Percentiles rank a stretch among this genome's conserved stretches.
phyloP scores from a whole-genome alignment of 768 basidiomycete genomes.

The Pleurotus pulmonarius region DNA sequence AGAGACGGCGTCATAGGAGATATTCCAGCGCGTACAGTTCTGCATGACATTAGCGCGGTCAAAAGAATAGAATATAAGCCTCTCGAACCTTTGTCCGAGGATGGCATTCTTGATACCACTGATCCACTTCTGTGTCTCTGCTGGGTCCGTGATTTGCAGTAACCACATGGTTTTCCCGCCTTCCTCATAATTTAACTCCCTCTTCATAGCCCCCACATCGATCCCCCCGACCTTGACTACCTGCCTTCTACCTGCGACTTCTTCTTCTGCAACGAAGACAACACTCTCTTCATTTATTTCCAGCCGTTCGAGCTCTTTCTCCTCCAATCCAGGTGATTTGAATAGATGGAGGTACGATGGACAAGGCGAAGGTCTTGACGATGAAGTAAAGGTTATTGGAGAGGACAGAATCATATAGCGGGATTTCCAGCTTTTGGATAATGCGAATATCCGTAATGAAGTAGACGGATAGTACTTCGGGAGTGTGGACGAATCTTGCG shows the following conservation, averaged over 20 bases:
- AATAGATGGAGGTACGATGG: conserved; percentile 71
- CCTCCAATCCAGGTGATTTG: conserved; percentile 54
- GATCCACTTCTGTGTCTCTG: conserved; percentile 75
- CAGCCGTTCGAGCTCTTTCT: conserved; percentile 69
- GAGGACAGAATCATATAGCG: conserved; percentile 60
- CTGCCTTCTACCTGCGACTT: conserved; percentile 39
- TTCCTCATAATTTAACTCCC: conserved; percentile 42
- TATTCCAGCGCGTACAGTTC: conserved; percentile 68
- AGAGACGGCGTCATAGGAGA: conserved; percentile 36
- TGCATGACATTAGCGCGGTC: conserved; percentile 20
- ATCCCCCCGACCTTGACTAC: conserved; percentile 69
- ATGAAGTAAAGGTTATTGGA: conserved; percentile 33
- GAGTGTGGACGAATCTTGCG: conserved; percentile 48
- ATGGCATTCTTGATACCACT: conserved; percentile 68
- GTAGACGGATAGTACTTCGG: conserved; percentile 68
- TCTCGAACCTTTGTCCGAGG: conserved; percentile 58
- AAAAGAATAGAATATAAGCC: conserved; percentile 5
- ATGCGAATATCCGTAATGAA: conserved; percentile 67
- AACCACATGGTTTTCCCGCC: conserved; percentile 63
- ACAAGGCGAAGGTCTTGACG: conserved; percentile 22
- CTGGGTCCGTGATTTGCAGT: conserved; percentile 57
- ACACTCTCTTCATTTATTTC: conserved; percentile 76
- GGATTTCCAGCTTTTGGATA: conserved; percentile 70
- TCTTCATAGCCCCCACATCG: conserved; percentile 48
- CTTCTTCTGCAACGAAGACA: conserved; percentile 68